phyloP scores from a whole-genome alignment of 805 yeast species.

The Barnettozyma populi region DNA sequence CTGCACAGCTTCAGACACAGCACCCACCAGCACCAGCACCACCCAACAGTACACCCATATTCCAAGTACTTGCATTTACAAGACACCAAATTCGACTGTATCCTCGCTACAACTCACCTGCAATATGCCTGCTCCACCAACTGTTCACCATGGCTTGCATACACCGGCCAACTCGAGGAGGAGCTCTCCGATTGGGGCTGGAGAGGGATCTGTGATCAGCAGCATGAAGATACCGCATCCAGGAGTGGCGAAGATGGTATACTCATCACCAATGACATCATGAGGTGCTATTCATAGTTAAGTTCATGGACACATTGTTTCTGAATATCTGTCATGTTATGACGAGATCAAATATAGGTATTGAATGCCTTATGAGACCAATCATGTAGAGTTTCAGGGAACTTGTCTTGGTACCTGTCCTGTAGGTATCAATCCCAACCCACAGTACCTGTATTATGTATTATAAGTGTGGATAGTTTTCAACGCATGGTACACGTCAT shows the following conservation, averaged over 20 bases:
- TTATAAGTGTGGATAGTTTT: too few species aligned
- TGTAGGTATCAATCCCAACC: too few species aligned
- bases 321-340: not conserved
- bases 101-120: conserved; percentile 1
- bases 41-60: not conserved
- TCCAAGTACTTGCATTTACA: conserved; percentile 1
- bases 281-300: not conserved
- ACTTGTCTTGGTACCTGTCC: too few species aligned
- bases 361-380: too few species aligned
- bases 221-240: not conserved
- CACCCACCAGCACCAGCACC: not conserved
- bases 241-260: not conserved
- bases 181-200: not conserved
- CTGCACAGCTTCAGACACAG: too few species aligned
- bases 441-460: too few species aligned
- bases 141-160: not conserved
- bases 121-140: not conserved
- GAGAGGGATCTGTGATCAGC: not conserved
- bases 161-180: not conserved
- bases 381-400: too few species aligned
- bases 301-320: too few species aligned
- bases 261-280: not conserved
- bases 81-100: conserved; percentile 10
- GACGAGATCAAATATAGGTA: too few species aligned
- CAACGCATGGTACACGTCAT: too few species aligned